Base-by-base conservation (phyloP, 1,139 yeast genomes). In the Debaryomyces fabryi region DNA sequence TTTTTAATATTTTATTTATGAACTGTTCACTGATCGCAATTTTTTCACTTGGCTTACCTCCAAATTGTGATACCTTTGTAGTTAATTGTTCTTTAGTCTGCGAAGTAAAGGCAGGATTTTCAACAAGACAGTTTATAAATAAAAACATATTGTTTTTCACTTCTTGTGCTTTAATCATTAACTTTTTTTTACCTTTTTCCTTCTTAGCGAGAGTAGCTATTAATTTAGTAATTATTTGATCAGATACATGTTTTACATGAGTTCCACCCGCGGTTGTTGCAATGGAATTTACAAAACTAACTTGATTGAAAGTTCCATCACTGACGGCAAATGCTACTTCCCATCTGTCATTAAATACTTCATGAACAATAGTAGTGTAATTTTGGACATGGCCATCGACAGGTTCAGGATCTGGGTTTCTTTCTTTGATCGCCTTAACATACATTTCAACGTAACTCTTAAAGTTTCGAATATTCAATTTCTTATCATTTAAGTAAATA, bases 191-290 rank as follows among this genome's bases (percentile, higher is more conserved):
- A 51, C 82, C 83, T 64, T 84, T 87, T 69, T 88, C 91, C 62
- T 85, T 89, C 59, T 91, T 80, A 32, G 78, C 72, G 20, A 89
- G 89, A 27, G 85, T 72, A 34, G 90, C 86, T 33, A 72, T 64
- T 47, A 76, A 62, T 63, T 88, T 90, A 50, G 78, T 81, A 24
- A 89, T 86, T 49, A 95, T 81, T 69, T 92, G 91, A 65, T 93
- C 97, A 4, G 95, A 77, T 39, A 92, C 80, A 63, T 86, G 85
- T 58, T 86, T 90, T 36, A 92, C 96, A 66, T 95, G 99, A 0
- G 99, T 88, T 57, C 99, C 99, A 52, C 99, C 99, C 1, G 92
- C 75, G 0, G 99, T 93, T 0, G 99, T 95, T 0, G 99, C 99
- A 63, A 95, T 95, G 3, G 97, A 91, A 64, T 95, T 95, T 21